phyloP scores from a whole-genome alignment of 257 asterid genomes.

The Oldenlandia corymbosa region DNA sequence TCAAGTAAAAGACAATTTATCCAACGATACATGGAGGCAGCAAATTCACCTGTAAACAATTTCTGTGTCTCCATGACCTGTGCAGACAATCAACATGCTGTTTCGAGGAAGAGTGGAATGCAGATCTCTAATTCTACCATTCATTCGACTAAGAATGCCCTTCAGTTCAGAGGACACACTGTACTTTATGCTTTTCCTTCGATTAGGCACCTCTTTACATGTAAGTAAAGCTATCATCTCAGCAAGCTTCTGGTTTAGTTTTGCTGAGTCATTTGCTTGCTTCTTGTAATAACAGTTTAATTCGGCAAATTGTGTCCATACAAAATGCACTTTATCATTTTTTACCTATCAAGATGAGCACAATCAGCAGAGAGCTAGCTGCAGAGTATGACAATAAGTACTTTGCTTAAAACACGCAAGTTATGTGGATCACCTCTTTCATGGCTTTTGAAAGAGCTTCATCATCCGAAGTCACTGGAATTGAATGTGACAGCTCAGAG shows the following conservation, averaged over 20 bases:
- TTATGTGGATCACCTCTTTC: conserved; percentile 66
- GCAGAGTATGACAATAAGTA: background rate
- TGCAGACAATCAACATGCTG: conserved; percentile 76
- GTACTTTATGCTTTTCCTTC: conserved; percentile 42
- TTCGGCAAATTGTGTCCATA: conserved; percentile 89
- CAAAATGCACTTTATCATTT: conserved; percentile 63
- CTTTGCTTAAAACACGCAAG: background rate
- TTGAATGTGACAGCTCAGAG: conserved; percentile 67
- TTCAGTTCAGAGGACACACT: conserved; percentile 61
- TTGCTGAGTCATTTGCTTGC: conserved; percentile 60
- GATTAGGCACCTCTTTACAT: conserved; percentile 44
- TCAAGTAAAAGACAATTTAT: background rate
- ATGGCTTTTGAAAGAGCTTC: conserved; percentile 82
- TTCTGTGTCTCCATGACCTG: conserved; percentile 96
- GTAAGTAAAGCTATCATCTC: conserved; percentile 91
- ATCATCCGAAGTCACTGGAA: conserved; percentile 76
- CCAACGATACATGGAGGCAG: background rate
- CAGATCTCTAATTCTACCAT: conserved; percentile 55
- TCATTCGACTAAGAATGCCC: conserved; percentile 58
- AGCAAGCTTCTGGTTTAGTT: conserved; percentile 56
- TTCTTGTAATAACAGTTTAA: conserved; percentile 54
- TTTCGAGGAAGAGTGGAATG: conserved; percentile 66
- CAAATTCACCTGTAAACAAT: conserved; percentile 65
- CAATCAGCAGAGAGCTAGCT: conserved; percentile 10
- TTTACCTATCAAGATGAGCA: conserved; percentile 40